Conservation (phyloP, 148 eudicot genomes). For the Polygonum aviculare region DNA sequence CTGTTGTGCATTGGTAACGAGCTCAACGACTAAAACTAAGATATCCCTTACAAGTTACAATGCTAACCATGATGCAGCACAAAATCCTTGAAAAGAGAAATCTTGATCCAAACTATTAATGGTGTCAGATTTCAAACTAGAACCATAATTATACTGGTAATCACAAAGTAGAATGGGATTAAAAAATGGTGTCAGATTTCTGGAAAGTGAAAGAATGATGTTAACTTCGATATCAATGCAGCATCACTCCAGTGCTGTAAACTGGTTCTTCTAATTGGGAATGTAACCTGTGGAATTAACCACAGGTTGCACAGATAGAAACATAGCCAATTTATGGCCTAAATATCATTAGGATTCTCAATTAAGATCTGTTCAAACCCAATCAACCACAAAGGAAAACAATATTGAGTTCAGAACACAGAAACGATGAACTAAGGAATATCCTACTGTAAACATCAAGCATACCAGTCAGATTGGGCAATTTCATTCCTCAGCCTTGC, state of each 20-base stretch:
- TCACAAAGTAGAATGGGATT: neutral
- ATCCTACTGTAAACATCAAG: neutral
- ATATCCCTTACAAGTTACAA: neutral
- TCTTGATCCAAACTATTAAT: neutral
- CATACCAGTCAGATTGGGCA: conserved; percentile 85
- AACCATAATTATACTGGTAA: neutral
- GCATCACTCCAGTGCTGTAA: neutral
- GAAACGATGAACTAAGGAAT: neutral
- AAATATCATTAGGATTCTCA: neutral
- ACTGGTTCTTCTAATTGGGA: neutral
- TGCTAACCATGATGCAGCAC: neutral
- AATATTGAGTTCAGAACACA: neutral
- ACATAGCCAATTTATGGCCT: neutral
- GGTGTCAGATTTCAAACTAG: neutral
- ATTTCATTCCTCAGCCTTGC: conserved; percentile 91
- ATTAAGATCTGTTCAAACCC: neutral
- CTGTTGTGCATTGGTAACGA: conserved; percentile 77
- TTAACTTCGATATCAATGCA: neutral
- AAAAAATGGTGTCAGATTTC: neutral
- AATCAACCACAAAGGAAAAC: neutral
- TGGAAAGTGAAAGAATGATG: neutral
- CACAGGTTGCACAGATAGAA: neutral
- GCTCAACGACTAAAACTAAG: conserved; percentile 26
- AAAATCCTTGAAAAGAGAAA: neutral
- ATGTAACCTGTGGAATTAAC: neutral